Conservation (phyloP, 2,329 filamentous ascomycete species). For the Diaporthe sp. region DNA sequence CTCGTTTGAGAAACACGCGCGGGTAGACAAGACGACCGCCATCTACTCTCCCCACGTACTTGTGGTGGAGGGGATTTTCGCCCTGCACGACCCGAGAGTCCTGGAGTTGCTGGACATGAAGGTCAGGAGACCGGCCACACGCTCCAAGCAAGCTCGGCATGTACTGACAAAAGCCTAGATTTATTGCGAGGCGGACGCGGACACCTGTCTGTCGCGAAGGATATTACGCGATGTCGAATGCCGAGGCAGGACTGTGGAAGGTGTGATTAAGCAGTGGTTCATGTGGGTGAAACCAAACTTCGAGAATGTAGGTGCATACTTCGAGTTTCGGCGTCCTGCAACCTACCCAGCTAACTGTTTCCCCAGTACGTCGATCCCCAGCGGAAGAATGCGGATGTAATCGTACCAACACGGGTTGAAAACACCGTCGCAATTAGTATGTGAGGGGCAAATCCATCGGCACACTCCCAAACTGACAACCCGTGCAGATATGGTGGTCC, state of each 20-base stretch:
- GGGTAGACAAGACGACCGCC: conserved; percentile 81
- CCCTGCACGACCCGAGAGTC: conserved; percentile 87
- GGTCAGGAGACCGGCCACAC: conserved; percentile 54
- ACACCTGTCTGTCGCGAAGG: conserved; percentile 90
- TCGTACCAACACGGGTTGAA: conserved; percentile 93
- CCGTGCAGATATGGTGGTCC: conserved; percentile 77
- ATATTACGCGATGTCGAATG: conserved; percentile 89
- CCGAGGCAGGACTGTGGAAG: conserved; percentile 90
- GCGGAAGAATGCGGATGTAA: conserved; percentile 90
- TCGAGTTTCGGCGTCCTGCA: neutral
- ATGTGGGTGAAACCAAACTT: conserved; percentile 96
- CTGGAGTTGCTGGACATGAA: conserved; percentile 91
- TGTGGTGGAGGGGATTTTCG: conserved; percentile 95
- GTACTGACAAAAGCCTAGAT: conserved; percentile 62
- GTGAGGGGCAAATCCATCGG: conserved; percentile 37
- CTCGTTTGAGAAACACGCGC: conserved; percentile 91
- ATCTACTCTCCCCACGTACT: conserved; percentile 98
- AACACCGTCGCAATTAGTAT: conserved; percentile 89
- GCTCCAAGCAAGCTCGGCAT: neutral
- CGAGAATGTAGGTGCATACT: conserved; percentile 66
- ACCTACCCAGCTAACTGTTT: conserved; percentile 33
- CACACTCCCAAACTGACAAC: conserved; percentile 2
- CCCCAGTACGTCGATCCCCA: conserved; percentile 86
- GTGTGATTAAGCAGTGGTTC: conserved; percentile 99
- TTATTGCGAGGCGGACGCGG: conserved; percentile 95